Base-by-base conservation (phyloP, 2,329 filamentous ascomycete genomes). In the Penicillium olsonii region DNA sequence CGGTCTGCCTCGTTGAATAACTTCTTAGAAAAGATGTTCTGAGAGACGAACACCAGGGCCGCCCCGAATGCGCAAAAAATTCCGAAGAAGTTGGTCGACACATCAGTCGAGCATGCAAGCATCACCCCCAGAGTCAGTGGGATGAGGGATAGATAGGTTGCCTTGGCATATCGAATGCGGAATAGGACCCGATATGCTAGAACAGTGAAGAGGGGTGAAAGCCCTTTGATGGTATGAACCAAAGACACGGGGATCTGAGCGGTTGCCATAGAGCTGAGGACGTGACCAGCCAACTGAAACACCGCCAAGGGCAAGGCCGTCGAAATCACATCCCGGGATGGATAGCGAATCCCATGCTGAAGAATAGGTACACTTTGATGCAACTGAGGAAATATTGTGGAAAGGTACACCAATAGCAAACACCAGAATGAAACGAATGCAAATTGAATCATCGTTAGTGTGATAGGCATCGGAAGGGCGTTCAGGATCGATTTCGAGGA, bases 11-110 rank as follows among this genome's bases (percentile, higher is more conserved):
- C 92, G 69, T 96, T 99, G 78, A 99, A 99, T 9, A 99, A 84
- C 58, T 90, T 90, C 73, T 99, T 99, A 17, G 92, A 97, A 59
- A 96, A 95, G 49, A 99, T 99, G 67, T 99, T 99, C 68, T 99
- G 94, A 0, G 91, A 94, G 29, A 99, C 94, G 66, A 99, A 99
- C 57, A 97, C 87, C 48, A 97, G 77, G 7, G 94, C 90, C n/a
- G 90, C 92, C 27, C 90, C 77, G 31, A 99, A 86, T 3, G 94
- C 92, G 64, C 92, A 92, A 10, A 92, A 64, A 15, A 99, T 87
- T n/a, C 94, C 94, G 43, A 94, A 81, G 55, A 96, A 82, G 66
- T 99, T 92, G 24, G 89, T 92, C 18, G 84, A 87, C 61, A 95
- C 92, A 65, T 91, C 90, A 11, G 92, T 89, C 1, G 92, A 96